Conservation (phyloP, 2,329 filamentous ascomycete genomes). For the Phaeosphaeriaceae sp. region DNA sequence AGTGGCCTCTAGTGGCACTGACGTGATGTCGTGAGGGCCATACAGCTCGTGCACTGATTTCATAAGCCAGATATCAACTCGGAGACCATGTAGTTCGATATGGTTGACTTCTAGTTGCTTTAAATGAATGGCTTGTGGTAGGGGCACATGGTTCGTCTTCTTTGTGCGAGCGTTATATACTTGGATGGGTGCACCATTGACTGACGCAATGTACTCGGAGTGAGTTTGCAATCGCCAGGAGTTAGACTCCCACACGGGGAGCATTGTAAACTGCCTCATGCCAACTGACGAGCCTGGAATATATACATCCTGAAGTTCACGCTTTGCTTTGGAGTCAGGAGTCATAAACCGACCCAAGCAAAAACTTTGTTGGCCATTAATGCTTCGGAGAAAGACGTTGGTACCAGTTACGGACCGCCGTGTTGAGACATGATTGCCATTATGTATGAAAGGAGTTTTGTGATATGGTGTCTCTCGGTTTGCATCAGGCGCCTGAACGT, state of each 20-base stretch:
- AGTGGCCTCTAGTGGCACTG: background rate
- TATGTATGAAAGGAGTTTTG: background rate
- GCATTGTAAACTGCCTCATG: constrained; percentile 12
- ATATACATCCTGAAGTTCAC: constrained; percentile 17
- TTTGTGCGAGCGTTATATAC: constrained; percentile 6
- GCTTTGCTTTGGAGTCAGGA: background rate
- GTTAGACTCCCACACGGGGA: constrained; percentile 5
- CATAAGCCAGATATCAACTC: constrained; percentile 20
- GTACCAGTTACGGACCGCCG: background rate
- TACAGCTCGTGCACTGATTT: constrained; percentile 12
- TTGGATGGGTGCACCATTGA: constrained; percentile 20
- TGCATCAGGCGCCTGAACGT: constrained; percentile 5
- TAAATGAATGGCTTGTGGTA: constrained; percentile 14
- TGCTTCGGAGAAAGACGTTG: constrained; percentile 13
- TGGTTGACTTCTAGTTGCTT: constrained; percentile 11
- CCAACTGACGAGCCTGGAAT: constrained; percentile 10
- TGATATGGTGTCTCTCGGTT: constrained; percentile 10
- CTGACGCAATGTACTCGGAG: constrained; percentile 12
- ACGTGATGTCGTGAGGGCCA: background rate
- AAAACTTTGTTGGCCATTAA: constrained; percentile 7
- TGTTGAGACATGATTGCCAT: background rate
- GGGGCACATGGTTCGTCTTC: background rate
- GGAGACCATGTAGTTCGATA: constrained; percentile 6
- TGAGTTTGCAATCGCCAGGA: constrained; percentile 17
- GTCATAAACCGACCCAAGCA: constrained; percentile 10